phyloP scores from a whole-genome alignment of 805 yeast genomes.

The Lipomyces sp. region DNA sequence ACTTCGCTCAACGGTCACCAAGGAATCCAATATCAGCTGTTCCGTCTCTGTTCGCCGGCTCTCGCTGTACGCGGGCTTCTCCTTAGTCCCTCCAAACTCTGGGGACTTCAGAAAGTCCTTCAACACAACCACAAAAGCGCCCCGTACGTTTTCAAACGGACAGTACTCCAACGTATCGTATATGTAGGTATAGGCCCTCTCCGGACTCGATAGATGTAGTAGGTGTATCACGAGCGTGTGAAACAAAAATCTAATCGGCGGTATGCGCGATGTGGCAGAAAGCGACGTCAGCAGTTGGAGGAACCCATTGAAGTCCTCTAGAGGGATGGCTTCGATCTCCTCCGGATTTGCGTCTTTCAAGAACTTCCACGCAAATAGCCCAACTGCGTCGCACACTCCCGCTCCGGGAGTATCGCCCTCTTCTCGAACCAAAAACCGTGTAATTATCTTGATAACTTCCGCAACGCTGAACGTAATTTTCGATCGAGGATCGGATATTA shows the following conservation, averaged over 20 bases:
- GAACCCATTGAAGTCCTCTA: conserved; percentile 39
- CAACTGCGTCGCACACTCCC: conserved; percentile 38
- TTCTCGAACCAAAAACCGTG: conserved; percentile 26
- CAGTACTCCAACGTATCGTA: conserved; percentile 62
- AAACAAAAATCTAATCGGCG: conserved; percentile 44
- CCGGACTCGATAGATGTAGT: conserved; percentile 57
- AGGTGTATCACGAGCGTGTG: conserved; percentile 64
- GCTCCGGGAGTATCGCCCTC: conserved; percentile 33
- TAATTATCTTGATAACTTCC: conserved; percentile 27
- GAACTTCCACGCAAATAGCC: conserved; percentile 39
- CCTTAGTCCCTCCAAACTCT: neutral
- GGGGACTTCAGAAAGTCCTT: conserved; percentile 49
- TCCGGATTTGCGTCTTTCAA: conserved; percentile 30
- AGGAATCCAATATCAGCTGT: conserved; percentile 10
- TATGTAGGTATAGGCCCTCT: conserved; percentile 56
- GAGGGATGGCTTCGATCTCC: conserved; percentile 36
- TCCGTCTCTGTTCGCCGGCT: conserved; percentile 14
- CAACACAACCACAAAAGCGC: conserved; percentile 61
- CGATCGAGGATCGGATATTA: conserved; percentile 26
- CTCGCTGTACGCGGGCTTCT: conserved; percentile 6
- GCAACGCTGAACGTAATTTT: conserved; percentile 23
- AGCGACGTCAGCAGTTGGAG: conserved; percentile 45
- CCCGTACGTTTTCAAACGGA: conserved; percentile 59
- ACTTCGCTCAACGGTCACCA: conserved; percentile 9
- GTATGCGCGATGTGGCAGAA: conserved; percentile 40